These are phyloP conservation scores for Saccharomyces jurei DNA, from an alignment of 805 yeast species.

Conservation along the genomic window DNA sequence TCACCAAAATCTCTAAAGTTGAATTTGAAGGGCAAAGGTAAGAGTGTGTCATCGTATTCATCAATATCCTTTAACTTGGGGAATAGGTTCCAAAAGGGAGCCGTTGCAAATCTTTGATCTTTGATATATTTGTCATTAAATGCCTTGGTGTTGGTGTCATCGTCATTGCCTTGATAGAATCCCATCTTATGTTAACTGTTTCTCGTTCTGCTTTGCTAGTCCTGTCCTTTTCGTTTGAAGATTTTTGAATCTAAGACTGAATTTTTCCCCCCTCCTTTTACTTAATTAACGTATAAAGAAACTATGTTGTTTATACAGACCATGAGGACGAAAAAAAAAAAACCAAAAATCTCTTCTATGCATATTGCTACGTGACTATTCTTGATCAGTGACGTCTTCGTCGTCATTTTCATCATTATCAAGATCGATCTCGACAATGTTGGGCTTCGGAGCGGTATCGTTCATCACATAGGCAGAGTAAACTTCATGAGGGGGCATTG, in stretches of 20 bases:
- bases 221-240: background rate
- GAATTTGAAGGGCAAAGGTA: background rate
- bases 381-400: background rate
- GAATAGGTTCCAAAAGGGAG: background rate
- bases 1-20: background rate
- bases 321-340: background rate
- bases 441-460: background rate
- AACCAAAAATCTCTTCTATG: background rate
- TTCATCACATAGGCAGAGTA: background rate
- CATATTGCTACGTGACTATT: background rate
- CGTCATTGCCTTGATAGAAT: background rate
- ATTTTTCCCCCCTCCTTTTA: background rate
- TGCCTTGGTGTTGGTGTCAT: background rate
- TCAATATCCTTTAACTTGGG: background rate
- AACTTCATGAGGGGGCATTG: slow-evolving; percentile 12
- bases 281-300: background rate
- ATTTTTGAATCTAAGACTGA: background rate
- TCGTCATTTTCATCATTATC: background rate
- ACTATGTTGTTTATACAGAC: background rate
- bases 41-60: background rate
- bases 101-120: background rate
- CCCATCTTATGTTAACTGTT: background rate
- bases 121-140: background rate
- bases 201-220: background rate
- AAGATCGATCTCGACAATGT: background rate